Evolutionary conservation across 495 filamentous ascomycete species (phyloP).

Genomic region (Zalerion maritima): DNA sequence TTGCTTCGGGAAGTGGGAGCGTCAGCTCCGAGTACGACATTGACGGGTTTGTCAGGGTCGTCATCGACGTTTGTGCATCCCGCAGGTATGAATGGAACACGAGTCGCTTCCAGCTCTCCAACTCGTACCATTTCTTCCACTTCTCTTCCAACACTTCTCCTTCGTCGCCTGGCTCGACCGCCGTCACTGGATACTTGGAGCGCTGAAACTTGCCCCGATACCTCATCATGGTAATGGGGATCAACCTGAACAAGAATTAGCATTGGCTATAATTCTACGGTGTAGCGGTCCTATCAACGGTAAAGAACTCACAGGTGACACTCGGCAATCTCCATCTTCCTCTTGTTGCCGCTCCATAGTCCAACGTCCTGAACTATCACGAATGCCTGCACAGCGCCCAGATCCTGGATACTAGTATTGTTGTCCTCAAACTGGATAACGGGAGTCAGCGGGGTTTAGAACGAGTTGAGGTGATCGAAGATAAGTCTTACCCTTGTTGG

Average conservation of each 20-base stretch:
- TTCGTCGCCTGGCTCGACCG: slow-evolving; percentile 28
- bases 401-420: slow-evolving; percentile 38
- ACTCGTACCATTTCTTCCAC: slow-evolving; percentile 45
- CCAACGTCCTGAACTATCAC: slow-evolving; percentile 42
- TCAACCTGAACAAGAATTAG: not conserved
- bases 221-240: no score
- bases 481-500: slow-evolving; percentile 19
- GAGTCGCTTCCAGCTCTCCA: slow-evolving; percentile 41
- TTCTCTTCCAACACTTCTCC: slow-evolving; percentile 36
- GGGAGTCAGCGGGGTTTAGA: not conserved
- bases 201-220: slow-evolving; percentile 26
- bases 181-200: slow-evolving; percentile 31
- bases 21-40: slow-evolving; percentile 52
- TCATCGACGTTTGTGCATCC: slow-evolving; percentile 43
- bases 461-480: not conserved
- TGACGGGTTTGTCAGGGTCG: slow-evolving; percentile 37
- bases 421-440: slow-evolving; percentile 36
- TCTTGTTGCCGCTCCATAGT: slow-evolving; percentile 50
- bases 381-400: slow-evolving; percentile 40
- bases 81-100: slow-evolving; percentile 41
- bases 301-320: slow-evolving; percentile 36
- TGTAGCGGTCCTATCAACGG: no score
- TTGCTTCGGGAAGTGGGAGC: slow-evolving; percentile 39
- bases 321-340: slow-evolving; percentile 57
- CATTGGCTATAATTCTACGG: not conserved